Conservation (phyloP, 192 early-diverging fungal species). For the Backusella circina region DNA sequence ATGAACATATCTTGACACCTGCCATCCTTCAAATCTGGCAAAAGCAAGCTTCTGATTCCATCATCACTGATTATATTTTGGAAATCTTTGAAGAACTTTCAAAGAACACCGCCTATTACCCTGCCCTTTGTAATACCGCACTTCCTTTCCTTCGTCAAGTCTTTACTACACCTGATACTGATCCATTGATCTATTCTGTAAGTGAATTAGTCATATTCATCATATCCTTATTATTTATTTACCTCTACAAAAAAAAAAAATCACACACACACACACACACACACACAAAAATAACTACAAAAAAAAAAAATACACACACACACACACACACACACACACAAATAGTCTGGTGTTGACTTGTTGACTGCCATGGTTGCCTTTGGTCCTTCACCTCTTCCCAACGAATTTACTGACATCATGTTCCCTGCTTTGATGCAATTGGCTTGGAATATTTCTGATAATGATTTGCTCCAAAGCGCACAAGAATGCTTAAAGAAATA, state of each 20-base stretch:
- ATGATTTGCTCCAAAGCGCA: conserved; percentile 83
- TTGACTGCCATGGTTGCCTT: conserved; percentile 68
- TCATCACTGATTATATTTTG: conserved; percentile 69
- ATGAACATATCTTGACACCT: conserved; percentile 69
- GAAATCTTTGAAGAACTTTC: conserved; percentile 80
- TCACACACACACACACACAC: too few species aligned
- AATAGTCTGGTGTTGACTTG: conserved; percentile 67
- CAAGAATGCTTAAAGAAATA: conserved; percentile 80
- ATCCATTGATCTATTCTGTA: conserved; percentile 37
- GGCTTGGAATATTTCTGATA: conserved; percentile 64
- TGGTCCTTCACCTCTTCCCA: conserved; percentile 70
- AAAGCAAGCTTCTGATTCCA: conserved; percentile 68
- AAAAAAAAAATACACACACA: too few species aligned
- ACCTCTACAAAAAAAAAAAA: background rate
- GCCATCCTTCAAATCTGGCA: conserved; percentile 78
- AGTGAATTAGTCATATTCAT: conserved; percentile 23
- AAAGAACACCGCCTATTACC: conserved; percentile 55
- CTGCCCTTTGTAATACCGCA: conserved; percentile 66
- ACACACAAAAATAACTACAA: too few species aligned
- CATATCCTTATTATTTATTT: conserved; percentile 21
- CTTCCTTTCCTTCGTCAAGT: conserved; percentile 65
- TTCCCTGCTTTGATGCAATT: conserved; percentile 82
- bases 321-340: too few species aligned
- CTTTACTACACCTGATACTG: conserved; percentile 40
- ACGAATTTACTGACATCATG: conserved; percentile 64